Evolutionary conservation across 352 stramenopile species (phyloP), one percentile per base, ranked within the genome.

Genomic region (Pilasporangium apinafurcum): DNA sequence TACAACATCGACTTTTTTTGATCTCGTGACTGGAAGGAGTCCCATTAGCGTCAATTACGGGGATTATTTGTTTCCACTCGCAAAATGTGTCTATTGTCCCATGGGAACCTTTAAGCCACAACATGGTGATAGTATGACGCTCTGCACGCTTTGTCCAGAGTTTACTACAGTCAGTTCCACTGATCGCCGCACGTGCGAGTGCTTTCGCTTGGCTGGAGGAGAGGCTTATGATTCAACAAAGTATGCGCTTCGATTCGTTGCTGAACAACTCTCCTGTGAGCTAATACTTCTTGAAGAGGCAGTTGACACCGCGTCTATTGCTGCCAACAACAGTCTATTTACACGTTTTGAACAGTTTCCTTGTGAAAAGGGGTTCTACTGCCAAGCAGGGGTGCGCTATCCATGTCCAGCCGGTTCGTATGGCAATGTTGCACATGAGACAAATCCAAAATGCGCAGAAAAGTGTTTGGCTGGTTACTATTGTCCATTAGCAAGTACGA

Each of bases 361-460:
- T 2, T 94, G 82, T 46, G 77, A 92, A 28, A 45, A 37, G 34
- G 79, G 82, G 9, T 84, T 62, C 48, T 91, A 68, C 33, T 92
- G 79, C 43, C 21, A 39, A 6, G 29, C 51, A 25, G 78, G 78
- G 0, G 49, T 83, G 2, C 69, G 71, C 0, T 66, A 45, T 12
- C 72, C 74, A 13, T 90, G 78, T 39, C 72, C 72, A 20, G 74
- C 62, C 1, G 78, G 74, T 1, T 56, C 26, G 28, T 86, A 70
- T 31, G 66, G 74, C 2, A 45, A 56, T 18, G 16, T 21, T 1
- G 18, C 3, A 0, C 21, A 65, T 13, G 74, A 86, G 41, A 80
- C 64, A 0, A 32, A 51, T 5, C 2, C 52, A 1, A 24, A 29
- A 1, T 92, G 79, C 39, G 56, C 60, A 29, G 79, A 62, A 4